Evolutionary conservation across 768 basidiomycete genomes (phyloP), one percentile per base, ranked within the genome.

Genomic region (Cystobasidium onofrii): DNA sequence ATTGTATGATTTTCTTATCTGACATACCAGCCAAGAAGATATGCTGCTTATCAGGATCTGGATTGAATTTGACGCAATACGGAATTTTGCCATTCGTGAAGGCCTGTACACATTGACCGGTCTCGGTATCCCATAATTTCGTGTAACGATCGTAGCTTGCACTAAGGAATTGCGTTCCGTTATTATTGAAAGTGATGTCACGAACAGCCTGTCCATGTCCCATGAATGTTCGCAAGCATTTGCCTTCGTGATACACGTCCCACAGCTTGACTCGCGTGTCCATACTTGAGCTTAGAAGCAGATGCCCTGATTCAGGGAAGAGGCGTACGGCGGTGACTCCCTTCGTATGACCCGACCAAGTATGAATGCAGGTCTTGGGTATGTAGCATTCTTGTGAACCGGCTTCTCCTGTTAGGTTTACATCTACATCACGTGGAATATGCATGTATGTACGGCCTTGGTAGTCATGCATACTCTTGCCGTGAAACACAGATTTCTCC

Each of bases 91-190:
- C 96, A 78, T 97, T 98, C 76, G 90, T 89, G 83, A 98, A 99
- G 7, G 94, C 89, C 81, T 97, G 90, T 74, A 96, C 82, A 83
- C 96, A 98, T 83, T 97, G 91, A 0, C 93, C 82, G 0, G 96
- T 98, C 83, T 99, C 96, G 23, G 96, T 97, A 79, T 99, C 95
- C 96, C 96, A 99, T 15, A 97, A 85, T 82, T 99, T 99, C 88
- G 98, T 93, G 80, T 92, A 90, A 64, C 93, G 89, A 81, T 99
- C 96, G 78, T 96, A 98, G 64, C 87, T 89, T 76, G 94, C 95
- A 18, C 91, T 93, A 62, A 99, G 81, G 84, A 99, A 98, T 76
- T 85, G 85, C 41, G 85, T 86, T 0, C 96, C 96, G 76, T 92
- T 90, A 80, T 96, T 97, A 65, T 92, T 92, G 81, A 99, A 99